Conservation (phyloP, 2,329 filamentous ascomycete species). For the Beauveria rudraprayagi region DNA sequence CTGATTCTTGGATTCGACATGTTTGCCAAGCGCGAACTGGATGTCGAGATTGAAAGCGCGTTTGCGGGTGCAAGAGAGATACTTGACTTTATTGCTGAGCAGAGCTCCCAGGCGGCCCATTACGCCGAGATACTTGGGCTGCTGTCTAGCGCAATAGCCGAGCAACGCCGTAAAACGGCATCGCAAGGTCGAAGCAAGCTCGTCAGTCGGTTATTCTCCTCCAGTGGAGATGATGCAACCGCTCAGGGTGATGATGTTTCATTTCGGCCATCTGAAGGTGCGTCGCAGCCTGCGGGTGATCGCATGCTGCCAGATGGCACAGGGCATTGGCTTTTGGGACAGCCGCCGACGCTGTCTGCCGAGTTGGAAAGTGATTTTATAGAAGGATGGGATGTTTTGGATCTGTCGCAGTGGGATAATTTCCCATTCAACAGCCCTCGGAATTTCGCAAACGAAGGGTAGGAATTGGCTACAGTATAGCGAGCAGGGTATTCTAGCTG, state of each 20-base stretch:
- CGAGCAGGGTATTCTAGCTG: not conserved
- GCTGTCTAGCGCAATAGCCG: constrained; percentile 35
- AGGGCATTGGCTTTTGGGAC: not conserved
- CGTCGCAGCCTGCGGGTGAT: not conserved
- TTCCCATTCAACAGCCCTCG: constrained; percentile 19
- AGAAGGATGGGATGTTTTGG: constrained; percentile 21
- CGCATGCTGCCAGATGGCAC: not conserved
- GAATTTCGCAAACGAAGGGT: constrained; percentile 5
- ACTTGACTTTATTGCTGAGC: constrained; percentile 36
- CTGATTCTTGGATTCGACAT: constrained; percentile 49
- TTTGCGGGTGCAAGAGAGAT: constrained; percentile 44
- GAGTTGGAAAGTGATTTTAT: constrained; percentile 9
- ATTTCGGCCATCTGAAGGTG: not conserved
- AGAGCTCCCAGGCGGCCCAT: constrained; percentile 48
- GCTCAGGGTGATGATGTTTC: not conserved
- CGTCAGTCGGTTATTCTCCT: constrained; percentile 21
- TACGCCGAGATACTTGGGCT: constrained; percentile 47
- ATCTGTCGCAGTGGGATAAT: constrained; percentile 25
- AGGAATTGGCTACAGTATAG: not conserved
- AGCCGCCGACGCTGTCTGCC: not conserved
- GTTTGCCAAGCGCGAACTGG: constrained; percentile 39
- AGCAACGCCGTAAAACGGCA: constrained; percentile 25
- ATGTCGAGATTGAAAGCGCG: constrained; percentile 37
- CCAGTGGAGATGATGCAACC: not conserved
- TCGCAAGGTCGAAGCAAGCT: constrained; percentile 19